Base-by-base conservation (phyloP, 768 basidiomycete genomes). In the Lactarius akahatsu region DNA sequence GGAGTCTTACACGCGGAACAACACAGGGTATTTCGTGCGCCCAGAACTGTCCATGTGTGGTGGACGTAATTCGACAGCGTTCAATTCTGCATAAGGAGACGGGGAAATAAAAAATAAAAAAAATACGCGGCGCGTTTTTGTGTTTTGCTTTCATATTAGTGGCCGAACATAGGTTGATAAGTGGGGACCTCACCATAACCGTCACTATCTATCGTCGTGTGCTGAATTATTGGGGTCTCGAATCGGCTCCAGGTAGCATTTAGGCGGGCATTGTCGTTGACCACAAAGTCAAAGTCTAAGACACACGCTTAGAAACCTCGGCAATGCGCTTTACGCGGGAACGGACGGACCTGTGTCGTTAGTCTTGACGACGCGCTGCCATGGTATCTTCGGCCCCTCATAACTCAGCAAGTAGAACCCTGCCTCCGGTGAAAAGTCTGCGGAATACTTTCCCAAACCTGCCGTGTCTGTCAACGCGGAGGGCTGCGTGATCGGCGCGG, bases 1-100 rank as follows among this genome's bases (percentile, higher is more conserved):
- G 52, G 66, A 70, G 26, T 75, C 38, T 40, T 40, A 96, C 86
- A 96, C 92, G 54, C 84, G 81, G 81, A 98, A 94, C 34, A 99
- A 80, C 26, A 98, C 94, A 1, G 97, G 92, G 73, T 99, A 98
- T 75, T 96, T 95, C 10, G 90, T 93, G 54, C 92, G 86, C n/a
- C 97, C 97, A 26, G 93, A 90, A 72, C 91, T 88, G 71, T 99
- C 97, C 88, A 98, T 91, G 65, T 85, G 82, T 4, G 94, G 94
- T 20, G 97, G 97, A 18, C 93, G 86, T 71, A 96, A 84, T 78
- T 98, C 96, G 73, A 91, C 83, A 63, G 92, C 91, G 75, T 97
- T 97, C 63, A 98, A 79, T 72, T 93, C 94, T 95, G 71, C 36
- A 43, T 28, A 67, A 64, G 58, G 67, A 63, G 16, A 30, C 55